A percentile compares a stretch with the other conserved stretches of the same genome.
Conservation (phyloP, 371 early-diverging fungal genomes). For the Capillidium heterosporum region DNA sequence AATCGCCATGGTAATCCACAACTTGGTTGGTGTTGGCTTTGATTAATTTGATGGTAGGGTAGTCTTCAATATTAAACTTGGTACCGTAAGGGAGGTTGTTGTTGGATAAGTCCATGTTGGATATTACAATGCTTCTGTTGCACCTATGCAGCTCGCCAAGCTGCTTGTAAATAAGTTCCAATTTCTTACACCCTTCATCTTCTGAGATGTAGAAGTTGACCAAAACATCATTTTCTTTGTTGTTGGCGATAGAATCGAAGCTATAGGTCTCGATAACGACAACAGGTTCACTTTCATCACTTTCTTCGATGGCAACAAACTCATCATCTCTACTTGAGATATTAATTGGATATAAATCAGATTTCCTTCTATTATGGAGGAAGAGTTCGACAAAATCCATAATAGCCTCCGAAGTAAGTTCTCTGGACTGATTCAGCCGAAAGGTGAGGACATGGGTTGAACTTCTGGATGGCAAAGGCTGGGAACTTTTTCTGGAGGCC, state of each 20-base stretch:
- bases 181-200: conserved; percentile 16
- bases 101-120: conserved; percentile 89
- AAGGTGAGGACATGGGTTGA: conserved; percentile 50
- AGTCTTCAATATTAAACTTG: conserved; percentile 62
- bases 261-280: conserved; percentile 73
- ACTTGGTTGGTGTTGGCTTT: conserved; percentile 53
- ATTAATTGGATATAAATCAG: conserved; percentile 64
- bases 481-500: conserved; percentile 78
- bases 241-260: conserved; percentile 62
- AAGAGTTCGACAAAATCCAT: conserved; percentile 41
- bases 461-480: conserved; percentile 72
- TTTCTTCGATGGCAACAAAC: too few species aligned
- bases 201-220: conserved; percentile 50
- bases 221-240: conserved; percentile 79
- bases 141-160: conserved; percentile 15
- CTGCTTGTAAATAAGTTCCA: conserved; percentile 14
- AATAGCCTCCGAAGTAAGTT: conserved; percentile 31
- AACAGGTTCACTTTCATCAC: conserved; percentile 58
- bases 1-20: conserved; percentile 70
- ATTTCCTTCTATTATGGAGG: conserved; percentile 43
- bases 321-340: too few species aligned
- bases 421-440: conserved; percentile 51
- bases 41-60: conserved; percentile 88
- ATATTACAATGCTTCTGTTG: conserved; percentile 41
- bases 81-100: conserved; percentile 79